Conservation (phyloP, 176 grass and related monocot genomes). For the Triticum dicoccoides region DNA sequence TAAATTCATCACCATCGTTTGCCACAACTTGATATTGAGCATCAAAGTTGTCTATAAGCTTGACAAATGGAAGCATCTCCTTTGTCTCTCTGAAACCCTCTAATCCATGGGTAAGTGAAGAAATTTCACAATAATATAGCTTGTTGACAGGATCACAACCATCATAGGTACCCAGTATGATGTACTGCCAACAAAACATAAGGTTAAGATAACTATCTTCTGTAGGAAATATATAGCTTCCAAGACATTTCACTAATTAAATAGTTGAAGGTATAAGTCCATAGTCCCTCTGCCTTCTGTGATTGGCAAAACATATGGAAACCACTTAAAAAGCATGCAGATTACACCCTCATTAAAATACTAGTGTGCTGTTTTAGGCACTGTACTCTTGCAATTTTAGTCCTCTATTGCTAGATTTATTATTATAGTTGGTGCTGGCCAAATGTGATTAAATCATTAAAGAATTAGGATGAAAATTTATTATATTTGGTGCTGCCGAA, state of each 20-base stretch:
- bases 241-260: background rate
- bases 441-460: background rate
- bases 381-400: background rate
- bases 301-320: background rate
- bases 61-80: slow-evolving; percentile 78
- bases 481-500: too few relatives aligned
- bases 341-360: background rate
- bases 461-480: background rate
- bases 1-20: slow-evolving; percentile 79
- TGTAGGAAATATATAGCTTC: background rate
- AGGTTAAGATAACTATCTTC: background rate
- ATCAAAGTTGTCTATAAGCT: slow-evolving; percentile 88
- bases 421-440: background rate
- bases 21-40: slow-evolving; percentile 68
- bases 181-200: slow-evolving; percentile 59
- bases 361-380: background rate
- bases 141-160: slow-evolving; percentile 92
- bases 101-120: slow-evolving; percentile 64
- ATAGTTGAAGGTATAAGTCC: background rate
- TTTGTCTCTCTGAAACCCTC: slow-evolving; percentile 55
- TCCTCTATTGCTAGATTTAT: background rate
- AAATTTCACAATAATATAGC: slow-evolving; percentile 80
- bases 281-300: background rate
- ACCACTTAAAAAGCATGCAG: background rate
- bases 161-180: slow-evolving; percentile 58